Conservation (phyloP, 805 yeast genomes). For the Kuraishia ogatae region DNA sequence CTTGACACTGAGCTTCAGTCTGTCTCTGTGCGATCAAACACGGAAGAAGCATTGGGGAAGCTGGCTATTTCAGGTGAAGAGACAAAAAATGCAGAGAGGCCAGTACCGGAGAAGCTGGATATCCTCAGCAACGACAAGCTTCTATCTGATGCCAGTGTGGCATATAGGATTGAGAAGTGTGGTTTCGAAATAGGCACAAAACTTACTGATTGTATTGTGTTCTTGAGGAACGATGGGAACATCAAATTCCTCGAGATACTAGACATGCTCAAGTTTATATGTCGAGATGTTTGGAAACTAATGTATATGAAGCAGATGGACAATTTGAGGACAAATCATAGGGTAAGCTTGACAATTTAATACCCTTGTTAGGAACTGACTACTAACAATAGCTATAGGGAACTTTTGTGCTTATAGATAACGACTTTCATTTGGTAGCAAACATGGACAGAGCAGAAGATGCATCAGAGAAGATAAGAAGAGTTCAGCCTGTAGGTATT, state of each 20-base stretch:
- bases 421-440: conserved; percentile 43
- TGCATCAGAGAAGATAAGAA: conserved; percentile 31
- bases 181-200: conserved; percentile 46
- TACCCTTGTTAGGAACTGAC: not conserved
- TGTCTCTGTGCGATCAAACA: not conserved
- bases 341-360: conserved; percentile 27
- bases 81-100: conserved; percentile 5
- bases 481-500: conserved; percentile 25
- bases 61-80: conserved; percentile 5
- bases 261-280: conserved; percentile 84
- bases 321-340: conserved; percentile 84
- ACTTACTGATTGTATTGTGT: conserved; percentile 18
- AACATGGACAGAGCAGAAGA: conserved; percentile 40
- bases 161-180: conserved; percentile 52
- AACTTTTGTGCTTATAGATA: conserved; percentile 72
- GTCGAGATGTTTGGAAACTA: conserved; percentile 84
- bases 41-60: conserved; percentile 1
- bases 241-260: conserved; percentile 47
- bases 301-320: conserved; percentile 84
- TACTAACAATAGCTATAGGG: conserved; percentile 25
- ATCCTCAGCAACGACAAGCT: conserved; percentile 25
- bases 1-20: conserved; percentile 13
- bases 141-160: conserved; percentile 38
- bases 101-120: conserved; percentile 28
- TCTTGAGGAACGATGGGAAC: conserved; percentile 12